These are phyloP conservation scores for Gossypium arboreum DNA, from an alignment of 345 rosid genomes.

Conservation along the genomic window DNA sequence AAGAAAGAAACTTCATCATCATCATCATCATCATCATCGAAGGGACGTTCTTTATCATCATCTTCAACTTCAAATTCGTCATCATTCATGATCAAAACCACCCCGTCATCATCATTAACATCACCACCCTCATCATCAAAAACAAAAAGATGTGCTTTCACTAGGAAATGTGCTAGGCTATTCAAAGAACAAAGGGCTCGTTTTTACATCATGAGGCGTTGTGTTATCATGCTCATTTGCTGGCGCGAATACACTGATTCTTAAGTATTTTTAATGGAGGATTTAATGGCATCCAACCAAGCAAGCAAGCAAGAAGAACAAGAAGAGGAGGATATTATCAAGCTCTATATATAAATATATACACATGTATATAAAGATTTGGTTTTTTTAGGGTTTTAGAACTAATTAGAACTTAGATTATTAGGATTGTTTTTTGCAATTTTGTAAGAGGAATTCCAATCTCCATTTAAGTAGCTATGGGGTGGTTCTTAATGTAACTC, in stretches of 20 bases:
- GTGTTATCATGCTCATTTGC: constrained; percentile 89
- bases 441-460: constrained; percentile 10
- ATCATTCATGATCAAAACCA: constrained; percentile 29
- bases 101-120: constrained; percentile 7
- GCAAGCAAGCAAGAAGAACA: constrained; percentile 23
- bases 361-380: constrained; percentile 48
- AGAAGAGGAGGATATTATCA: constrained; percentile 16
- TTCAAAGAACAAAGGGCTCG: constrained; percentile 90
- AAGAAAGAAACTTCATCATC: constrained; percentile 53
- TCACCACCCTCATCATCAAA: constrained; percentile 13
- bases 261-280: constrained; percentile 21
- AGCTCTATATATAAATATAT: constrained; percentile 14
- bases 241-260: constrained; percentile 86
- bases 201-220: constrained; percentile 89
- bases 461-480: constrained; percentile 24
- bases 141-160: constrained; percentile 54
- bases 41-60: constrained; percentile 35
- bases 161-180: constrained; percentile 76
- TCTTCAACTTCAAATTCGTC: constrained; percentile 9
- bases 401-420: constrained; percentile 12
- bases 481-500: constrained; percentile 16
- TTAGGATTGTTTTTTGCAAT: neutral
- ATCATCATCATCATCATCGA: constrained; percentile 49
- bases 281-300: constrained; percentile 29
- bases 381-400: constrained; percentile 5